Base-by-base conservation (phyloP, 441 rosid genomes). In the Croton setiger region DNA sequence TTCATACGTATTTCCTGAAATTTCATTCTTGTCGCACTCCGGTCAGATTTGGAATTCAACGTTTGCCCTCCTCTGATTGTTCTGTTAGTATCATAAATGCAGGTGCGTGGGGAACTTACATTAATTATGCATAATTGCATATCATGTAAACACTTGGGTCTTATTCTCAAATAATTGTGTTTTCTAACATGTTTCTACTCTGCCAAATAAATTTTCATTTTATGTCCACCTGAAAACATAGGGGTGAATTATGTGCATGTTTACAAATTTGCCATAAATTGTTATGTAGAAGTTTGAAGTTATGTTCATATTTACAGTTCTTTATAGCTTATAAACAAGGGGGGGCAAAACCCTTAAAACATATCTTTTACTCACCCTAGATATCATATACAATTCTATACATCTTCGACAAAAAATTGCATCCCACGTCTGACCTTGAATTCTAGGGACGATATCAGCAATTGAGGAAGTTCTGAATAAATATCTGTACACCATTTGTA, bases 401-500 rank as follows among this genome's bases (percentile, higher is more conserved):
- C 65, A 72, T 18, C 15, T 75, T 41, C 60, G 63, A 60, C 72
- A 64, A 54, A 69, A 76, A 71, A 65, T 20, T 59, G 71, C 70
- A 48, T 60, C 54, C 68, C 39, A 44, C 45, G n/a, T 10, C 57
- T 45, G 71, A 68, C 49, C 67, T 7, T 43, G 66, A 66, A 67
- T 54, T 78, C 52, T 62, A 68, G 43, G 67, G 69, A 54, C 15
- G 3, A 7, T 31, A 23, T 35, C 59, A 58, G 71, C 60, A 58
- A 36, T 27, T 18, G 41, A 35, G 35, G 27, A 13, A 43, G 49
- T 56, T 60, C 57, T 33, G 54, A 51, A 57, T 7, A 53, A 52
- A 8, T 20, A 69, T 63, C 80, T 66, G 71, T 73, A 74, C 82
- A 68, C 35, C 68, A 20, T 74, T 31, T 14, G 56, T 73, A 73